Conservation (phyloP, 176 grass and related monocot genomes). For the Aegilops sharonensis region DNA sequence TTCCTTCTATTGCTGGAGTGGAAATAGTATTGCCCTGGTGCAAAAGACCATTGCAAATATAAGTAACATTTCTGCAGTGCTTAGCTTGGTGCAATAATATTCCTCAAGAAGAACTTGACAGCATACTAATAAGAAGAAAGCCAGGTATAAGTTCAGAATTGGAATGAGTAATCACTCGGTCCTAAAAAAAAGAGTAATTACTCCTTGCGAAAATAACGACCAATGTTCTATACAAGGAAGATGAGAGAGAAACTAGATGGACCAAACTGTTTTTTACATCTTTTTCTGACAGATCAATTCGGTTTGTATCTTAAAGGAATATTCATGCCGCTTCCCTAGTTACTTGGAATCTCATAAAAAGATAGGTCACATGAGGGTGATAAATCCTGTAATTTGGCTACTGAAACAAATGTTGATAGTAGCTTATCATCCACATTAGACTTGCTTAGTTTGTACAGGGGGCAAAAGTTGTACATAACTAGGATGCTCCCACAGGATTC, state of each 20-base stretch:
- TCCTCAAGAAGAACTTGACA: neutral
- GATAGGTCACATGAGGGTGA: neutral
- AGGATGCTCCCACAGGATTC: neutral
- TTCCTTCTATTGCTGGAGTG: constrained; percentile 77
- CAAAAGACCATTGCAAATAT: neutral
- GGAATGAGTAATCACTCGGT: neutral
- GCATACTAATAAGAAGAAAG: neutral
- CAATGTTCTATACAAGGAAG: neutral
- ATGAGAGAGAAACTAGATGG: neutral
- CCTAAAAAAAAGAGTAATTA: neutral
- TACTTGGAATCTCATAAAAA: neutral
- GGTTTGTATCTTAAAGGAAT: neutral
- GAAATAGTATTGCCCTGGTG: constrained; percentile 70
- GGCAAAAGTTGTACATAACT: neutral
- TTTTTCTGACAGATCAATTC: neutral
- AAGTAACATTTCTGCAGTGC: neutral
- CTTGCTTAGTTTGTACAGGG: neutral
- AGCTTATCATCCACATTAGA: neutral
- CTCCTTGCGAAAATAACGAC: neutral
- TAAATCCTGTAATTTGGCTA: neutral
- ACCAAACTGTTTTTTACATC: neutral
- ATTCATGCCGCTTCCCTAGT: neutral
- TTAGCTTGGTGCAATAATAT: neutral
- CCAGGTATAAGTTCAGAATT: neutral
- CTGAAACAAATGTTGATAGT: neutral